Evolutionary conservation across 129 eudicot species (phyloP).

Genomic region (Saposhnikovia divaricata): DNA sequence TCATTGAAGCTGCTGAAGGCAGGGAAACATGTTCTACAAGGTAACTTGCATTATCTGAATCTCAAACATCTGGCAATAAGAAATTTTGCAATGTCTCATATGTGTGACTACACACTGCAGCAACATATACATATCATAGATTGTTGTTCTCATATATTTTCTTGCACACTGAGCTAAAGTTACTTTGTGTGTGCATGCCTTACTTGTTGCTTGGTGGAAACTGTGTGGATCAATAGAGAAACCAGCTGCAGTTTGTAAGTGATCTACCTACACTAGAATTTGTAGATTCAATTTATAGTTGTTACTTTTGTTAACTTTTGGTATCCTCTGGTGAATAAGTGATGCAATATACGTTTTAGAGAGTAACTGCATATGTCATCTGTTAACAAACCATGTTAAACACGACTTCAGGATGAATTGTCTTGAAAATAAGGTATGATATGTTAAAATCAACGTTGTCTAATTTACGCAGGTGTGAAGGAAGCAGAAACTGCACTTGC

Average conservation of each 20-base stretch:
- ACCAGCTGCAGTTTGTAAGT: slow-evolving; percentile 93
- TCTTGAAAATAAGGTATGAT: neutral
- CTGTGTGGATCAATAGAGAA: slow-evolving; percentile 62
- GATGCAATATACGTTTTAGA: neutral
- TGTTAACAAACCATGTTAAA: neutral
- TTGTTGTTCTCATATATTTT: neutral
- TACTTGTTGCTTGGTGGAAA: slow-evolving; percentile 26
- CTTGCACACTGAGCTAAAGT: slow-evolving; percentile 26
- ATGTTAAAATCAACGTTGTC: neutral
- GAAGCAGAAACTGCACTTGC: slow-evolving; percentile 61
- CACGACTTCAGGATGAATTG: too few species aligned
- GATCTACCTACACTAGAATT: neutral
- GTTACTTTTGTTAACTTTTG: neutral
- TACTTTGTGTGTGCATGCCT: slow-evolving; percentile 24
- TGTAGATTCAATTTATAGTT: neutral
- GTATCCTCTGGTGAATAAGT: neutral
- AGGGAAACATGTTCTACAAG: slow-evolving; percentile 97
- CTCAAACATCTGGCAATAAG: neutral
- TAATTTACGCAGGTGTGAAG: slow-evolving; percentile 24
- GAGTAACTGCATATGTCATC: too few species aligned
- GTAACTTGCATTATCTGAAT: slow-evolving; percentile 21
- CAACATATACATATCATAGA: neutral
- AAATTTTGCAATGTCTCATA: neutral
- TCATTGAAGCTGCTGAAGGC: slow-evolving; percentile 69
- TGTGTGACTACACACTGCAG: neutral